Conservation (phyloP, 306 rosid species). For the Hippophae rhamnoides region DNA sequence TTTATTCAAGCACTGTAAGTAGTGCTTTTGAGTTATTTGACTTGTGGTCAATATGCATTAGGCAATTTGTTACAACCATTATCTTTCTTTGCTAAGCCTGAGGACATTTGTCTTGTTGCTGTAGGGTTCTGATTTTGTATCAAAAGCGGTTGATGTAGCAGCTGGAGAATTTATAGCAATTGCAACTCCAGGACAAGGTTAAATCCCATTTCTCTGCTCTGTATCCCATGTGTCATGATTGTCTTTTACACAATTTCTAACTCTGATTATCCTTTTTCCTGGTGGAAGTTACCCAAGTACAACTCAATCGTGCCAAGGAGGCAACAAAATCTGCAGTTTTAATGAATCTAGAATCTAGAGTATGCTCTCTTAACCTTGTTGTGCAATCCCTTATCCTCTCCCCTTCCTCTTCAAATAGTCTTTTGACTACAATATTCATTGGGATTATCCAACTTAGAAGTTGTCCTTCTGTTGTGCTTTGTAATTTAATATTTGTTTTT, state of each 20-base stretch:
- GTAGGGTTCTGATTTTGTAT: slow-evolving; percentile 61
- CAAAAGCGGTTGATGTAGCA: slow-evolving; percentile 65
- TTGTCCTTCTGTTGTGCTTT: neutral
- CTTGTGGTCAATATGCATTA: slow-evolving; percentile 5
- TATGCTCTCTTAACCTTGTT: slow-evolving; percentile 20
- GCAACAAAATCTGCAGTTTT: slow-evolving; percentile 87
- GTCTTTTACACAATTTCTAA: slow-evolving; percentile 1
- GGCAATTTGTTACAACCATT: neutral
- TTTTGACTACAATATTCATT: too few relatives aligned
- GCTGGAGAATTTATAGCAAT: slow-evolving; percentile 60
- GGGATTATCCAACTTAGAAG: neutral
- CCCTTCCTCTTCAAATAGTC: too few relatives aligned
- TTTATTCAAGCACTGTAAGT: slow-evolving; percentile 80
- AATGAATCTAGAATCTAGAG: slow-evolving; percentile 96
- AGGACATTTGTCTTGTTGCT: slow-evolving; percentile 17
- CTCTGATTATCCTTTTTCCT: slow-evolving; percentile 1
- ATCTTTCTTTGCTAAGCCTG: slow-evolving; percentile 11
- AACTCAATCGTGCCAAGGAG: slow-evolving; percentile 85
- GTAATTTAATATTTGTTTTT: too few relatives aligned
- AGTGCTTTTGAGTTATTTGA: slow-evolving; percentile 1
- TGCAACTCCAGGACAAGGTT: slow-evolving; percentile 90
- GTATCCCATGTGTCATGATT: neutral
- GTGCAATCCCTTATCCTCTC: too few relatives aligned
- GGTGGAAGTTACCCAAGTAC: slow-evolving; percentile 55
- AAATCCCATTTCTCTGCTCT: neutral